Evolutionary conservation across 2,329 filamentous ascomycete species (phyloP).

Genomic region (Alternaria atra): DNA sequence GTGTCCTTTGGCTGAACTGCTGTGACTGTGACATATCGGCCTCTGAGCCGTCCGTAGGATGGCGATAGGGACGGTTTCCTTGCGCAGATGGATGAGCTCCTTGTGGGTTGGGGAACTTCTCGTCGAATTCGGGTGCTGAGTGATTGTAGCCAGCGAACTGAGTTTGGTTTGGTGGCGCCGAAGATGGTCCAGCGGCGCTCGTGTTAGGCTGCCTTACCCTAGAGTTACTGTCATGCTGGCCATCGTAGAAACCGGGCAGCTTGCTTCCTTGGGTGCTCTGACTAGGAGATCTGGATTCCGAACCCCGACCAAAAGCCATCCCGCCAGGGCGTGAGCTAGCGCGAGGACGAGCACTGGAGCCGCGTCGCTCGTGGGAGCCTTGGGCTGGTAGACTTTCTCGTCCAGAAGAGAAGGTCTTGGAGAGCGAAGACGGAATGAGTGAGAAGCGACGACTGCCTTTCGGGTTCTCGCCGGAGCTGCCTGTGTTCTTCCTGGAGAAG

Average conservation of each 20-base stretch:
- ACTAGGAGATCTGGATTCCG: slow-evolving; percentile 54
- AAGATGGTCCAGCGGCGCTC: slow-evolving; percentile 39
- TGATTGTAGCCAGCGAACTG: slow-evolving; percentile 44
- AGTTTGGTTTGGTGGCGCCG: slow-evolving; percentile 49
- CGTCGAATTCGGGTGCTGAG: slow-evolving; percentile 41
- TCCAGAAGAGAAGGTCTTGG: slow-evolving; percentile 55
- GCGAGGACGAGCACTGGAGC: slow-evolving; percentile 41
- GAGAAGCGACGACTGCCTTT: slow-evolving; percentile 60
- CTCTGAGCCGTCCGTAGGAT: slow-evolving; percentile 47
- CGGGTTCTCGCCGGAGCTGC: slow-evolving; percentile 42
- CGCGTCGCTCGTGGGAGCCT: slow-evolving; percentile 46
- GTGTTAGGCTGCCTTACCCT: slow-evolving; percentile 31
- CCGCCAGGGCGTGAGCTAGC: slow-evolving; percentile 48
- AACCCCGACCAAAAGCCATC: slow-evolving; percentile 56
- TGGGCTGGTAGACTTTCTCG: slow-evolving; percentile 46
- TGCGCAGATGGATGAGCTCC: slow-evolving; percentile 42
- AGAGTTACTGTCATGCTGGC: slow-evolving; percentile 44
- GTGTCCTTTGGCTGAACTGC: slow-evolving; percentile 25
- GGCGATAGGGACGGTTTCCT: slow-evolving; percentile 38
- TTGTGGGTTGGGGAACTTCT: slow-evolving; percentile 48
- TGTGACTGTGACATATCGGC: slow-evolving; percentile 38
- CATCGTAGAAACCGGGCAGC: slow-evolving; percentile 56
- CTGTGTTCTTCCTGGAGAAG: slow-evolving; percentile 59
- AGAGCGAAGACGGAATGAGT: slow-evolving; percentile 60
- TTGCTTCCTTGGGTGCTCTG: slow-evolving; percentile 56